Evolutionary conservation across 2,329 filamentous ascomycete species (phyloP), one percentile per base, ranked within the genome.

Genomic region (Fusarium sp.): DNA sequence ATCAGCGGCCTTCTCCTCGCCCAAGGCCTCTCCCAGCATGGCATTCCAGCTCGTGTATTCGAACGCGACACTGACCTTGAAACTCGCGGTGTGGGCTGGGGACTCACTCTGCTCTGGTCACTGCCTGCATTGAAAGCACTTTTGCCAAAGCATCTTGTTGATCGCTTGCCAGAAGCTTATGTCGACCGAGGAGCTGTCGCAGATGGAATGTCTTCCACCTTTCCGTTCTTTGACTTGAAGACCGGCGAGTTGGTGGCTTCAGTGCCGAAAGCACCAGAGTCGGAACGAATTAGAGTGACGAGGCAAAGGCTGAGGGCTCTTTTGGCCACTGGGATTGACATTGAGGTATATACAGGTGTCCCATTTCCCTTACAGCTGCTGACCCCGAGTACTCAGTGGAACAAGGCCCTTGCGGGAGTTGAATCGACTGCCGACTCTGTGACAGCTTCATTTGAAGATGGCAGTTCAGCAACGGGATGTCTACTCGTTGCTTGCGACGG

Each of bases 91-190:
- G 78, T 81, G 6, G 87, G 88, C 63, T 90, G 88, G 89, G 88
- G 87, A 5, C 78, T 90, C 57, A 90, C 87, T 0, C 78, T 90
- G 57, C 86, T 90, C 72, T 90, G 87, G 87, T 86, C 85, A 6
- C 80, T 89, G 11, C 80, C 83, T 0, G 80, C 80, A 3, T 77
- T 90, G 39, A 79, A 83, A 42, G 72, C 79, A 10, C 78, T 89
- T 21, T 77, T 90, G 27, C 84, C 87, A 0, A 72, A 79, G 0
- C 76, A 82, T 14, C 74, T 88, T 9, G 56, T 82, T 5, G 71
- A 73, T 4, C 79, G 80, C 1, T 74, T 88, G 4, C 79, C 82
- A 2, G 82, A 84, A 45, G 80, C 83, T 0, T 86, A 85, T 69
- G 84, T 90, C 41, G 84, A 87, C 72, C 78, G 81, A n/a, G 74